Base-by-base conservation (phyloP, 2,329 filamentous ascomycete species). In the Scopulariopsis brevicaulis region DNA sequence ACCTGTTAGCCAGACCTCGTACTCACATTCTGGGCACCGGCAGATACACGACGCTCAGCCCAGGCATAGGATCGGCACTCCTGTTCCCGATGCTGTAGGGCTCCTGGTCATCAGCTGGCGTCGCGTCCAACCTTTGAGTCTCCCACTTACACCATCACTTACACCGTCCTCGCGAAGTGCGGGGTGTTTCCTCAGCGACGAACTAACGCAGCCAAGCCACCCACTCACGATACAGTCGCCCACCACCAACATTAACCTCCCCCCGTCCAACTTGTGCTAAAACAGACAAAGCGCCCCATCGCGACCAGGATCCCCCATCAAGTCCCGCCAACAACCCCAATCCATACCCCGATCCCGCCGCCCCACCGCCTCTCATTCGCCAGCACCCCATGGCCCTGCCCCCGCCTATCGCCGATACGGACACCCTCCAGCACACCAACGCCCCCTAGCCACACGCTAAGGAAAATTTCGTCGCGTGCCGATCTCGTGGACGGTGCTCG, bases 301-400 rank as follows among this genome's bases (percentile, higher is more conserved):
- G 12, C 37, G 18, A 43, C 18, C 37, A 43, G 11, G 18, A 46
- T 46, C n/a, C 40, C 40, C 40, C 40, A n/a, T n/a, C 18, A 14
- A n/a, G 40, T 7, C 14, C 15, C 40, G 40, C 32, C 48, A 8
- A 4, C 28, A 32, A 56, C 54, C 54, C 54, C 54, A 56, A 56
- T 56, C 40, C 54, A 34, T 56, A 22, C 54, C 54, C 54, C n/a
- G 50, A 56, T 56, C 20, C 50, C 43, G 54, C 18, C 11, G 28
- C 28, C 43, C 18, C 24, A 15, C 54, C 8, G 2, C 40, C 18
- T 56, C 43, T 51, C 15, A 56, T 56, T 56, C 54, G 54, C 25
- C 43, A 50, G 15, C 8, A 11, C n/a, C 54, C 54, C 18, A 8
- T 22, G 53, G 32, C 54, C 32, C 40, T 32, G 24, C 22, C 40